A percentile compares a stretch with the other conserved stretches of the same genome.
These are phyloP conservation scores for Magnolia kwangsiensis DNA, from an alignment of 164 flowering plant genomes.

Conservation along the genomic window DNA sequence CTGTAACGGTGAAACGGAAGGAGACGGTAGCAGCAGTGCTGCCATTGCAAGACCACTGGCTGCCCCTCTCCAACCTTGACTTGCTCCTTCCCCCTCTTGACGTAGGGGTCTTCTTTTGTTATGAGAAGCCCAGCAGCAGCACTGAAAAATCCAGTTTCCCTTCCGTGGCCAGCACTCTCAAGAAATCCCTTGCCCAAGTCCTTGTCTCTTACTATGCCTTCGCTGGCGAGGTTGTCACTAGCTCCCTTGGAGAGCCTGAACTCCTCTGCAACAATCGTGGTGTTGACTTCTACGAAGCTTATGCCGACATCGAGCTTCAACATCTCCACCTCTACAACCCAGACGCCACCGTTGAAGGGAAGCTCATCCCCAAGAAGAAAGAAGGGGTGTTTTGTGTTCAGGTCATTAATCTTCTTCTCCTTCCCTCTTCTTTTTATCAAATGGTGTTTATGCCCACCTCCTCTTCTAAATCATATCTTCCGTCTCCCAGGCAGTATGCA, in stretches of 20 bases:
- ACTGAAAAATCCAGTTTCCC: not conserved
- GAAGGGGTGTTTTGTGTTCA: conserved; percentile 37
- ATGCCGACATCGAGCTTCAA: conserved; percentile 30
- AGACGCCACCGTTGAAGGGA: conserved; percentile 37
- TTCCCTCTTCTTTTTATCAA: not conserved
- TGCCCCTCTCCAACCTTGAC: conserved; percentile 51
- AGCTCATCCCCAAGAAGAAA: conserved; percentile 37
- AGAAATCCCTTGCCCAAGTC: conserved; percentile 21
- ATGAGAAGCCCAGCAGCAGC: conserved; percentile 11
- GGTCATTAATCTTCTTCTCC: conserved; percentile 13
- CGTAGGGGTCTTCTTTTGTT: conserved; percentile 41
- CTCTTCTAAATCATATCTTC: not conserved
- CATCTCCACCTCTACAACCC: conserved; percentile 37
- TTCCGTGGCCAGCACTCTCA: conserved; percentile 18
- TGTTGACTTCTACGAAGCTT: conserved; percentile 39
- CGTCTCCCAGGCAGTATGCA: not conserved
- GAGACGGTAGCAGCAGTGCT: conserved; percentile 34
- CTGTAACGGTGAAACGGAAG: conserved; percentile 17
- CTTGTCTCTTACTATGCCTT: conserved; percentile 31
- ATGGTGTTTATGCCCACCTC: not conserved
- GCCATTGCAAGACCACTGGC: conserved; percentile 39
- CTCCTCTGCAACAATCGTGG: conserved; percentile 45
- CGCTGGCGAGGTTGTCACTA: conserved; percentile 31
- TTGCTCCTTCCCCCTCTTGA: conserved; percentile 41
- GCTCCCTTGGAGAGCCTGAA: conserved; percentile 33